Base-by-base conservation (phyloP, 257 asterid species). In the Phtheirospermum japonicum region DNA sequence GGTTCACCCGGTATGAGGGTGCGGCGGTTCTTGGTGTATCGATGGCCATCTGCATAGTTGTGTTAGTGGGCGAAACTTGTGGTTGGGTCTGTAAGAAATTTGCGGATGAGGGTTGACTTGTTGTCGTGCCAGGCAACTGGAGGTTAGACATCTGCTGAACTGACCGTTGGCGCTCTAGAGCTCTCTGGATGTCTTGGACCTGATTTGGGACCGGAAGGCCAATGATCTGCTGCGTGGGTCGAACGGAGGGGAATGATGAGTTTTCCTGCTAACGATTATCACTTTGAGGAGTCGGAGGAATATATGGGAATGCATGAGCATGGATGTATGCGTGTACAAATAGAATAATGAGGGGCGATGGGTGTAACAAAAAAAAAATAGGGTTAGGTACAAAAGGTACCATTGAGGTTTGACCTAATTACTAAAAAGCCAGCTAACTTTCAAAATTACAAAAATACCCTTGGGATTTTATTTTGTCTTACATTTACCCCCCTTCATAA, bases 121-220 rank as follows among this genome's bases (percentile, higher is more conserved):
- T 68, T 36, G 43, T n/a, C 2, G 79, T 7, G 20, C 54, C 77
- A 50, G 86, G 66, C 39, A 48, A 57, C 76, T 77, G 66, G 57
- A 36, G n/a, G 59, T 57, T 76, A 6, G 57, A 26, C 58, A 19
- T 63, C 48, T 50, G 78, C 54, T 46, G 72, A 50, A 32, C 53
- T 7, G 68, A 50, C 30, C 14, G 40, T 52, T 46, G 75, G 55
- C 12, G 64, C 57, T 54, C 77, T 45, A 16, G 16, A 65, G 19
- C 49, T 54, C 67, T 61, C 69, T 59, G 74, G 59, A 65, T n/a
- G 34, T 37, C 63, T 14, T 43, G 75, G 9, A 31, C 50, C 59
- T 61, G 89, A 63, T 45, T 64, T 9, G 66, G 10, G 49, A 65
- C 54, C 64, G 13, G 77, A 36, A 16, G 51, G 69, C 59, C 68